Percentiles rank a stretch among this genome's conserved stretches.
Evolutionary conservation across 495 filamentous ascomycete species (phyloP).

Genomic region (Penicillium flavigenum): DNA sequence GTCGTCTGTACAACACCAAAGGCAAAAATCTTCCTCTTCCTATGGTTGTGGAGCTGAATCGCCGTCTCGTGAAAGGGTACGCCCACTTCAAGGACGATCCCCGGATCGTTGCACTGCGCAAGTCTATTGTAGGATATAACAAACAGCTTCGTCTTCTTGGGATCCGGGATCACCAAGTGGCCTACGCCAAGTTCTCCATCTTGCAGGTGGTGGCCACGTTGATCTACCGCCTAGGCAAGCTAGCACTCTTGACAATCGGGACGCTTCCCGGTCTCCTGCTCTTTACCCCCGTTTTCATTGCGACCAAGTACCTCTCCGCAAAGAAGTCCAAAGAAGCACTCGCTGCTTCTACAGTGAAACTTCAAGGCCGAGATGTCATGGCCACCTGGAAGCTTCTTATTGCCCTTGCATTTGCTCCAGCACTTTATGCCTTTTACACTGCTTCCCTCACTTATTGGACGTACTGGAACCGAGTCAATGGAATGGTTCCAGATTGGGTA

Average conservation of each 20-base stretch:
- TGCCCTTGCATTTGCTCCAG: slow-evolving; percentile 80
- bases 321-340: slow-evolving; percentile 89
- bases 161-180: slow-evolving; percentile 92
- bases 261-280: slow-evolving; percentile 85
- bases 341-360: slow-evolving; percentile 88
- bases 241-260: slow-evolving; percentile 71
- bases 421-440: slow-evolving; percentile 81
- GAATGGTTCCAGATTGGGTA: slow-evolving; percentile 73
- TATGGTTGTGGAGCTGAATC: slow-evolving; percentile 93
- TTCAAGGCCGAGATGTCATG: slow-evolving; percentile 92
- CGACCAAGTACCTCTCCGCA: slow-evolving; percentile 83
- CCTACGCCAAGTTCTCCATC: slow-evolving; percentile 82
- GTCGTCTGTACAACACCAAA: slow-evolving; percentile 88
- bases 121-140: slow-evolving; percentile 84
- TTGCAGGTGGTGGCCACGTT: slow-evolving; percentile 71
- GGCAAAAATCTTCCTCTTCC: slow-evolving; percentile 93
- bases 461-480: slow-evolving; percentile 75
- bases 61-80: slow-evolving; percentile 89
- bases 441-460: slow-evolving; percentile 72
- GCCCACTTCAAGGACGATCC: slow-evolving; percentile 88
- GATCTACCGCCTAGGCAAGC: slow-evolving; percentile 75
- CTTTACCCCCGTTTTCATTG: slow-evolving; percentile 89
- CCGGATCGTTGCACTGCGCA: slow-evolving; percentile 75
- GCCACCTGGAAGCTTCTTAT: slow-evolving; percentile 98
- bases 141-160: slow-evolving; percentile 79